Evolutionary conservation across 73 alveolate species (phyloP).

Genomic region (Paramecium sonneborni): DNA sequence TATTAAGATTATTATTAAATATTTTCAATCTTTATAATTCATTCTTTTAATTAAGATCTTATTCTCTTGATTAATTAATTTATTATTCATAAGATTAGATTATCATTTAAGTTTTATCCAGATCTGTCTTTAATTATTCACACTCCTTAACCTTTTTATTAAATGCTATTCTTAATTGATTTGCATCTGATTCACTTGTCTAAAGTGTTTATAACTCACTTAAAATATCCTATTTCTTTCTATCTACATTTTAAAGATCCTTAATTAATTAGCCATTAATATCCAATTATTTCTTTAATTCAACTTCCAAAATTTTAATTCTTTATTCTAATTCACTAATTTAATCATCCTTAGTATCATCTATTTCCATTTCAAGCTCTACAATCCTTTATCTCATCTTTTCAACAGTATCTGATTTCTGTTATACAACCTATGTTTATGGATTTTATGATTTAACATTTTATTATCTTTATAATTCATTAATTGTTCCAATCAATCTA

Average conservation of each 20-base stretch:
- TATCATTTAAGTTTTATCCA: neutral
- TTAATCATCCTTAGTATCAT: conserved; percentile 23
- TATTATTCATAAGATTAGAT: neutral
- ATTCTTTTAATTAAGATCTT: neutral
- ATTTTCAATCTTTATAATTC: conserved; percentile 34
- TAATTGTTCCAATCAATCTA: neutral
- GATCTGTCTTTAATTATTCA: neutral
- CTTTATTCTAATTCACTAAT: neutral
- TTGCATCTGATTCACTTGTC: conserved; percentile 11
- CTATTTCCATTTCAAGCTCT: conserved; percentile 23
- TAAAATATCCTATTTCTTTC: conserved; percentile 4
- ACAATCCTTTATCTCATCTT: conserved; percentile 17
- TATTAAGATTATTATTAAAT: neutral
- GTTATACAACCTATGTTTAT: neutral
- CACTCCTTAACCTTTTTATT: conserved; percentile 30
- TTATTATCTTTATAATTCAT: conserved; percentile 11
- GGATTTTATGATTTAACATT: neutral
- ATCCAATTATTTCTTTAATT: conserved; percentile 33
- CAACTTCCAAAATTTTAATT: neutral
- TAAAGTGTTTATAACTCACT: neutral
- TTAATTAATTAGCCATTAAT: neutral
- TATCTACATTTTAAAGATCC: neutral
- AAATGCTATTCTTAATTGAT: neutral
- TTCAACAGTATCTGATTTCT: neutral
- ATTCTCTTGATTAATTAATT: neutral